Evolutionary conservation across 768 basidiomycete species (phyloP).

Genomic region (Neoboletus magnificus): DNA sequence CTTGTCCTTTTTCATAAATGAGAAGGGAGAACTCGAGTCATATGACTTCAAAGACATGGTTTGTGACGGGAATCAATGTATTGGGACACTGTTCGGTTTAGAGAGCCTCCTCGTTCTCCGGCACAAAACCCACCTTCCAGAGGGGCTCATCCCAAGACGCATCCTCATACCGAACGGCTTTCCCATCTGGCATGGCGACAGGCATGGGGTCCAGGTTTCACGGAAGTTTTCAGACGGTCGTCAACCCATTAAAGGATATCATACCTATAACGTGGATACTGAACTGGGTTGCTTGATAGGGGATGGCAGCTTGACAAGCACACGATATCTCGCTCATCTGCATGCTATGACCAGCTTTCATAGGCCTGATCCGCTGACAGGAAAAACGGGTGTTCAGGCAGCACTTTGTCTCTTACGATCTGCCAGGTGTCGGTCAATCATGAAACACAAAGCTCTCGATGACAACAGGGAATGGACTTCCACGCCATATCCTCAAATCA

Average conservation of each 20-base stretch:
- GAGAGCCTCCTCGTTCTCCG: slow-evolving; percentile 29
- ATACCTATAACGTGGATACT: background rate
- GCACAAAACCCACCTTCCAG: background rate
- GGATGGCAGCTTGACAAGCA: slow-evolving; percentile 16
- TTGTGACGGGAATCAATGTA: slow-evolving; percentile 36
- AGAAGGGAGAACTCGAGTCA: slow-evolving; percentile 31
- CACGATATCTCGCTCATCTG: slow-evolving; percentile 36
- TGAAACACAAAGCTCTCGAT: slow-evolving; percentile 20
- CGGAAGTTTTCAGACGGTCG: too few species aligned
- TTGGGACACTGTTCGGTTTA: slow-evolving; percentile 42
- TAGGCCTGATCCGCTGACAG: slow-evolving; percentile 41
- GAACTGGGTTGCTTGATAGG: slow-evolving; percentile 17
- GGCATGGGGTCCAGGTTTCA: background rate
- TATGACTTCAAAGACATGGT: slow-evolving; percentile 37
- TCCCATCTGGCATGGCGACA: background rate
- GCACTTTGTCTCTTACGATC: slow-evolving; percentile 32
- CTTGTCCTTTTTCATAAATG: slow-evolving; percentile 37
- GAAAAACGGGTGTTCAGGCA: slow-evolving; percentile 39
- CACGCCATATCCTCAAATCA: too few species aligned
- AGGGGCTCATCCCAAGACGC: background rate
- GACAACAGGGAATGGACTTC: too few species aligned
- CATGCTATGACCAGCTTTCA: slow-evolving; percentile 41
- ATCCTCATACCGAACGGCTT: background rate
- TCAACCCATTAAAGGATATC: background rate
- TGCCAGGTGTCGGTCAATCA: slow-evolving; percentile 34